Base-by-base conservation (phyloP, 805 yeast species). In the Ogataea paraovalis region DNA sequence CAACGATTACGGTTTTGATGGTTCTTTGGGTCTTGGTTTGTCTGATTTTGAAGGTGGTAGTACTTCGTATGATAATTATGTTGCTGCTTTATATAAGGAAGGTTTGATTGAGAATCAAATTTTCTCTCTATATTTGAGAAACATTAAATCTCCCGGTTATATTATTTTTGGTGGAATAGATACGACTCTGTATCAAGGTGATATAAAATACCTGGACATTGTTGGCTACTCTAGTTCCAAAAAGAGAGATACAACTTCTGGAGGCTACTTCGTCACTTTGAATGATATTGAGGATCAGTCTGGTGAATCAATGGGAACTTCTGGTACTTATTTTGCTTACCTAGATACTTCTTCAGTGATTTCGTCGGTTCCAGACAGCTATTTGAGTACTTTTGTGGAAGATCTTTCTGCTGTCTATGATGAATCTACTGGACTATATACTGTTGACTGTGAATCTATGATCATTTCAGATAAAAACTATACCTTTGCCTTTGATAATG, bases 331-430 rank as follows among this genome's bases (percentile, higher is more conserved):
- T 44, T 41, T 34, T 42, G 82, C 77, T 2, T 61, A 78, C 23
- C 60, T 82, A 28, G 86, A 82, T 59, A 72, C 83, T 0, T 83
- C 85, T 18, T 70, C 84, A 6, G 70, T 83, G 6, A 60, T 74
- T 27, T 61, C 78, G 8, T 77, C 75, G 55, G 64, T 81, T 32
- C 84, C 85, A 4, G 32, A 50, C 2, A 50, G 45, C 5, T 52
- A 71, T n/a, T 16, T 55, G 28, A 10, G 42, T 2, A 32, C 28
- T 16, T 44, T 61, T 9, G 52, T 45, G 2, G 32, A 44, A 10
- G 51, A 46, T n/a, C 37, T 59, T 30, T 45, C 45, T 39, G 62
- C 53, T 7, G 49, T 45, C 8, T 45, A 46, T 18, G 59, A 57
- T 21, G 46, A 42, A 14, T 18, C 30, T 13, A 25, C 51, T 2